A percentile compares a stretch with the other conserved stretches of the same genome.
These are phyloP conservation scores for Dictyostelium intermedium DNA, from an alignment of 78 protist species.

Conservation along the genomic window DNA sequence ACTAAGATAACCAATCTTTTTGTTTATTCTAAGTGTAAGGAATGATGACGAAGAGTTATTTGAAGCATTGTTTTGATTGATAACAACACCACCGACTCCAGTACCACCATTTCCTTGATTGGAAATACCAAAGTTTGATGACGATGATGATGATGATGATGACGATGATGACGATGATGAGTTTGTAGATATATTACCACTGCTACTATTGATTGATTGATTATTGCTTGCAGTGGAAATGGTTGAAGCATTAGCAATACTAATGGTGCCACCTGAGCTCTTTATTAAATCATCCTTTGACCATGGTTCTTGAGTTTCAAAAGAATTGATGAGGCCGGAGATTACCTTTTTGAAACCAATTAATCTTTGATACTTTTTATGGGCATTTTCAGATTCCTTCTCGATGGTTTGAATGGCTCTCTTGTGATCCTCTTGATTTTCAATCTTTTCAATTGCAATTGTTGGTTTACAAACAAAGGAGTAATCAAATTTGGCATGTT, in stretches of 20 bases:
- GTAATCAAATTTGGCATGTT: constrained; percentile 87
- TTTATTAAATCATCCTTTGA: constrained; percentile 43
- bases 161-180: background rate
- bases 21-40: constrained; percentile 26
- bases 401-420: constrained; percentile 56
- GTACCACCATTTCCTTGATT: background rate
- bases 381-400: constrained; percentile 84
- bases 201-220: background rate
- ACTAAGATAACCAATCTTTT: constrained; percentile 48
- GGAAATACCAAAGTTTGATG: background rate
- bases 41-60: background rate
- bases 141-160: background rate
- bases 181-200: background rate
- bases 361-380: constrained; percentile 65
- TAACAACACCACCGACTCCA: background rate
- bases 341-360: constrained; percentile 49
- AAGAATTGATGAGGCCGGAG: constrained; percentile 30
- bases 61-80: background rate
- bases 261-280: background rate
- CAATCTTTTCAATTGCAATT: constrained; percentile 70
- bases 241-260: background rate
- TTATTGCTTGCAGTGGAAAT: background rate
- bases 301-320: constrained; percentile 74
- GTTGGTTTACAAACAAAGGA: constrained; percentile 73
- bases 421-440: constrained; percentile 80